phyloP scores from a whole-genome alignment of 345 rosid species.

The Theobroma cacao region DNA sequence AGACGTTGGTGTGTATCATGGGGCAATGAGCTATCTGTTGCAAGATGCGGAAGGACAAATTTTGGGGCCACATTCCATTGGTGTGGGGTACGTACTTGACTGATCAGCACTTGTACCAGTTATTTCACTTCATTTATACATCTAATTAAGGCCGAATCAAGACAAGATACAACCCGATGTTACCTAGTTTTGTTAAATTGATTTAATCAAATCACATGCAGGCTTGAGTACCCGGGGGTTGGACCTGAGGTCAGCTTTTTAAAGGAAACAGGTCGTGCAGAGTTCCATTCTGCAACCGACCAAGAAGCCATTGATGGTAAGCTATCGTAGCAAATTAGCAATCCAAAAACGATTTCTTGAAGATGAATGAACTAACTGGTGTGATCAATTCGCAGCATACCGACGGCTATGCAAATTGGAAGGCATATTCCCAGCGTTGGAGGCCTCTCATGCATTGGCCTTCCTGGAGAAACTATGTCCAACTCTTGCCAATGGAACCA shows the following conservation, averaged over 20 bases:
- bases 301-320: constrained; percentile 74
- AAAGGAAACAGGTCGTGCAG: constrained; percentile 66
- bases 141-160: too few relatives aligned
- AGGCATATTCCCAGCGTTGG: constrained; percentile 81
- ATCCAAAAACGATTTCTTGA: neutral
- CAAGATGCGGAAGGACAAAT: constrained; percentile 83
- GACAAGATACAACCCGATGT: too few relatives aligned
- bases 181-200: neutral
- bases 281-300: constrained; percentile 64
- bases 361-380: neutral
- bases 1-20: constrained; percentile 82
- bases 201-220: constrained; percentile 15
- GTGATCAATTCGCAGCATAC: constrained; percentile 39
- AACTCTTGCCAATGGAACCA: constrained; percentile 42
- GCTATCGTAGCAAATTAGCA: neutral
- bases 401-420: constrained; percentile 49
- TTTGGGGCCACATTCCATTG: constrained; percentile 53
- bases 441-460: constrained; percentile 78
- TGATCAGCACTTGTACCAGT: too few relatives aligned
- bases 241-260: constrained; percentile 77
- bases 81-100: constrained; percentile 49
- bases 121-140: too few relatives aligned
- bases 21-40: constrained; percentile 73
- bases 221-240: constrained; percentile 81
- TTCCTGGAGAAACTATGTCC: constrained; percentile 72